Conservation (phyloP, 331 rosid species). For the Telfairia occidentalis region DNA sequence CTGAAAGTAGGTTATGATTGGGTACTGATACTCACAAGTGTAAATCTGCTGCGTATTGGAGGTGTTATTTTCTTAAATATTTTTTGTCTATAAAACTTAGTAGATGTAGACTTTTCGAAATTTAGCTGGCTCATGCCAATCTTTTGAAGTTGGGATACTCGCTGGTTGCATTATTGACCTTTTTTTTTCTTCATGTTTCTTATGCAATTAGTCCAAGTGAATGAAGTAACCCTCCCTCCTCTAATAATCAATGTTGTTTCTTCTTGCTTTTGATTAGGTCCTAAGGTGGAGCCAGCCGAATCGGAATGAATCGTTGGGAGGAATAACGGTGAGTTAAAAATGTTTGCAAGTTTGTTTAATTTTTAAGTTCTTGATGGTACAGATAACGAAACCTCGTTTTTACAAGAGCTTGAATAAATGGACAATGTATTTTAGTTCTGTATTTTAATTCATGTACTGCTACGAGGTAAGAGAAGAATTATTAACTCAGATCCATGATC, state of each 20-base stretch:
- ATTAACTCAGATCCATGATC: not conserved
- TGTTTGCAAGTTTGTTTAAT: not conserved
- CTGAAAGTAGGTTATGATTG: not conserved
- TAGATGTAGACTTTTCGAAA: not conserved
- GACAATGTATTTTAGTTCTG: not conserved
- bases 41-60: not conserved
- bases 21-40: not conserved
- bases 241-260: not conserved
- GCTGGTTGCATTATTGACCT: not conserved
- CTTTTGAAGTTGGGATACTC: not conserved
- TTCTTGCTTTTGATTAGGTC: conserved; percentile 11
- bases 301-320: not conserved
- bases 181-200: not conserved
- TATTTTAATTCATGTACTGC: not conserved
- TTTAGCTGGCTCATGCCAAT: not conserved
- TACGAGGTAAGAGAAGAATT: not conserved
- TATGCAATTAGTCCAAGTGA: not conserved
- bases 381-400: not conserved
- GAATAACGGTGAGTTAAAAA: conserved; percentile 7
- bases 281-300: conserved; percentile 16
- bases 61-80: not conserved
- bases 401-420: not conserved
- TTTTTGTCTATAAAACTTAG: not conserved
- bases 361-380: not conserved
- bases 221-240: not conserved